Evolutionary conservation across 2,329 filamentous ascomycete species (phyloP).

Genomic region (Fusarium aywerte): DNA sequence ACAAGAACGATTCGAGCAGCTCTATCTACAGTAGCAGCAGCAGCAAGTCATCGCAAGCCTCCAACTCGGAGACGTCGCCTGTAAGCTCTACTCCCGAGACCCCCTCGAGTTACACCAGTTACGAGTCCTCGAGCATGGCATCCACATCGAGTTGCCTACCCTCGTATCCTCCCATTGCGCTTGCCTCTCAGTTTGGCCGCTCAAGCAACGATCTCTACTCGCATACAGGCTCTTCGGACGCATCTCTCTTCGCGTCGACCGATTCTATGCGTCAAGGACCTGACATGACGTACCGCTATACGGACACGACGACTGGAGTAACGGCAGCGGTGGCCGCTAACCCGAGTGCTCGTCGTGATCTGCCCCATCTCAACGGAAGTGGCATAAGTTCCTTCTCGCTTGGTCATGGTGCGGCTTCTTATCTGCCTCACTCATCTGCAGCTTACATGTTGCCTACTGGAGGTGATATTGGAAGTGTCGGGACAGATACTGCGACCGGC

Average conservation of each 20-base stretch:
- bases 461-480: conserved; percentile 26
- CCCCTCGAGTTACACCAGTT: conserved; percentile 41
- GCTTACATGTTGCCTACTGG: conserved; percentile 36
- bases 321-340: conserved; percentile 18
- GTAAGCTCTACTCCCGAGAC: conserved; percentile 38
- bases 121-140: conserved; percentile 40
- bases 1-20: conserved; percentile 45
- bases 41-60: conserved; percentile 35
- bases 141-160: conserved; percentile 29
- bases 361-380: conserved; percentile 23
- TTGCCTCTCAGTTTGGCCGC: conserved; percentile 31
- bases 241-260: conserved; percentile 19
- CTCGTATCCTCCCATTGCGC: conserved; percentile 33
- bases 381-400: conserved; percentile 21
- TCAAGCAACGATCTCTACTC: conserved; percentile 38
- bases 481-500: conserved; percentile 12
- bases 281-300: conserved; percentile 49
- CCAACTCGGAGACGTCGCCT: conserved; percentile 35
- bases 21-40: conserved; percentile 39
- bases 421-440: conserved; percentile 23
- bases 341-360: conserved; percentile 24
- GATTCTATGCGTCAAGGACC: conserved; percentile 27
- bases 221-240: conserved; percentile 28
- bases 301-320: conserved; percentile 44
- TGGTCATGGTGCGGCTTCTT: conserved; percentile 21